Evolutionary conservation across 768 basidiomycete species (phyloP), one percentile per base, ranked within the genome.

Genomic region (Termitomyces sp.): DNA sequence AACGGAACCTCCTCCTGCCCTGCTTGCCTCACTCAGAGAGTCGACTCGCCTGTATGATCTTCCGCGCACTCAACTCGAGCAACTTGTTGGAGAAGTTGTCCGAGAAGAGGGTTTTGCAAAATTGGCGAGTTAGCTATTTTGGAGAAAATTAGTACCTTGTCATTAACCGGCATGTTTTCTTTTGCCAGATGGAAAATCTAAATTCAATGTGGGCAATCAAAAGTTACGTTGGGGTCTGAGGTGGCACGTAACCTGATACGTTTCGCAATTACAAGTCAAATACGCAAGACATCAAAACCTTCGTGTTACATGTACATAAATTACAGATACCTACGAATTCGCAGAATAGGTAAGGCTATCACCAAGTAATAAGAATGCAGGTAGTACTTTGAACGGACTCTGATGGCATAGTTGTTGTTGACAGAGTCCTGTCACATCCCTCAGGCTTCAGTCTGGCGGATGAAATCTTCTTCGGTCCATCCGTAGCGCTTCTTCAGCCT

Each of bases 51-150:
- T 91, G n/a, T 87, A 89, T 64, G 72, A 81, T 55, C 70, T 90
- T 32, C 71, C 88, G 24, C 75, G 71, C 38, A 59, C 71, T 12
- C 77, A 81, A 7, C 79, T 92, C 13, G 88, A 90, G 66, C 72
- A 73, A 49, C 69, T 88, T 2, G 79, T 91, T 18, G 78, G 80
- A 12, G 79, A 85, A 32, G 80, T 91, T 24, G 78, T 91, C 18
- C 81, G 84, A 57, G 90, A 92, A 70, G 86, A 94, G 56, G 86
- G 92, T 7, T 94, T 97, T 68, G 73, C 80, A 13, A 81, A 83
- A 64, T 79, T 98, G 83, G 93, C 91, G 66, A 63, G 83, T 63
- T 15, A 22, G 9, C 71, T 35, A 53, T 50, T 28, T 49, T 45
- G 15, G 48, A 24, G 20, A 1, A 9, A 22, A 16, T 12, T 16